Base-by-base conservation (phyloP, 257 asterid species). In the Gentiana macrophylla region DNA sequence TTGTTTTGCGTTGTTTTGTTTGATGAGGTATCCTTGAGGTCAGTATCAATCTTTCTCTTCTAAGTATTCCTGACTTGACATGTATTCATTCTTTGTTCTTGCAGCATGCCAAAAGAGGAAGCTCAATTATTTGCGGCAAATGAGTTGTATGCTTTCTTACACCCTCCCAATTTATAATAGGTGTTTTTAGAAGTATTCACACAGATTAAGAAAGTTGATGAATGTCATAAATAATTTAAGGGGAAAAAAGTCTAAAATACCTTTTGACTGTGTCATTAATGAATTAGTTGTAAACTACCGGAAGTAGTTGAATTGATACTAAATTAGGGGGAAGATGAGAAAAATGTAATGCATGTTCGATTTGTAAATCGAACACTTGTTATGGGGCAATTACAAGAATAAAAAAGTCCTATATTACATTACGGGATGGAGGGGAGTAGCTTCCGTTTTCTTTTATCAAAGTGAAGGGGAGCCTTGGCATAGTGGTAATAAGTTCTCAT, bases 31-130 rank as follows among this genome's bases (percentile, higher is more conserved):
- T 59, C 24, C 24, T 0, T 24, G 24, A 24, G 24, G 24, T 24
- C 24, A 24, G 24, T 24, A 24, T 24, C 24, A 24, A 24, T 24
- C 24, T 24, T 24, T 24, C 9, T 41, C 11, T 41, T 1, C 46
- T 2, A 41, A 41, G 43, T 52, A 43, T 59, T 24, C 37, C n/a
- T 24, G 8, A 5, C 3, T 0, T 55, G 35, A 24, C 24, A 62
- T 53, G 54, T 70, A 50, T 70, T 65, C 66, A 68, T n/a, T 3
- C 7, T 33, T 53, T 37, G 45, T 66, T 33, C 37, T 69, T 57
- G 62, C 73, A 86, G 97, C 89, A 89, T 89, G 97, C 95, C 97
- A 33, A 84, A 72, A 74, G 97, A 84, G 2, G 90, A 84, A 72
- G 94, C 95, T 0, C 97, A 89, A 69, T 77, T 89, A 67, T 80